phyloP scores from a whole-genome alignment of 176 grass and related monocot genomes.

The Oryza nivara region DNA sequence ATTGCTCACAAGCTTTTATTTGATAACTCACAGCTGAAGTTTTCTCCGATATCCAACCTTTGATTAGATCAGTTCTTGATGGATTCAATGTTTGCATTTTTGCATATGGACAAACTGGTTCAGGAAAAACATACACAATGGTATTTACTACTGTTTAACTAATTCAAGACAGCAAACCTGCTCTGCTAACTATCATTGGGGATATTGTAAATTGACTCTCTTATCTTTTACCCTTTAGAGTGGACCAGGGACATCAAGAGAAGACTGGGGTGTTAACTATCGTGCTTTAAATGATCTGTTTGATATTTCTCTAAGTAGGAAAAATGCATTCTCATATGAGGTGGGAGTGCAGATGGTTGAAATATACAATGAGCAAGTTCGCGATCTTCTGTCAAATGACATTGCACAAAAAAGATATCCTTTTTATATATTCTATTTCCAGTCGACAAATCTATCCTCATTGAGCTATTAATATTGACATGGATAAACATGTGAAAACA shows the following conservation, averaged over 20 bases:
- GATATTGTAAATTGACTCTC: constrained; percentile 30
- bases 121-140: constrained; percentile 99
- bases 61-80: constrained; percentile 97
- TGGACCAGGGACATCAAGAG: constrained; percentile 87
- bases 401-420: constrained; percentile 98
- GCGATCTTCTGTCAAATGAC: constrained; percentile 90
- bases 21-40: constrained; percentile 68
- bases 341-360: constrained; percentile 99
- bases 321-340: constrained; percentile 85
- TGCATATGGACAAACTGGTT: constrained; percentile 98
- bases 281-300: constrained; percentile 97
- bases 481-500: not conserved
- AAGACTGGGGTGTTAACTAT: constrained; percentile 99
- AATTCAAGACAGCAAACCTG: constrained; percentile 25
- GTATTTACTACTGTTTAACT: constrained; percentile 45
- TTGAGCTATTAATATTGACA: constrained; percentile 8
- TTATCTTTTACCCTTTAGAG: constrained; percentile 55
- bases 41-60: constrained; percentile 88
- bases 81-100: constrained; percentile 99
- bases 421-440: constrained; percentile 33
- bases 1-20: constrained; percentile 30
- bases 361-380: constrained; percentile 99
- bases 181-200: constrained; percentile 12
- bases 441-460: not conserved
- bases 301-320: constrained; percentile 80